These are phyloP conservation scores for Diddensiella caesifluorescens DNA, from an alignment of 805 yeast species.

Conservation along the genomic window DNA sequence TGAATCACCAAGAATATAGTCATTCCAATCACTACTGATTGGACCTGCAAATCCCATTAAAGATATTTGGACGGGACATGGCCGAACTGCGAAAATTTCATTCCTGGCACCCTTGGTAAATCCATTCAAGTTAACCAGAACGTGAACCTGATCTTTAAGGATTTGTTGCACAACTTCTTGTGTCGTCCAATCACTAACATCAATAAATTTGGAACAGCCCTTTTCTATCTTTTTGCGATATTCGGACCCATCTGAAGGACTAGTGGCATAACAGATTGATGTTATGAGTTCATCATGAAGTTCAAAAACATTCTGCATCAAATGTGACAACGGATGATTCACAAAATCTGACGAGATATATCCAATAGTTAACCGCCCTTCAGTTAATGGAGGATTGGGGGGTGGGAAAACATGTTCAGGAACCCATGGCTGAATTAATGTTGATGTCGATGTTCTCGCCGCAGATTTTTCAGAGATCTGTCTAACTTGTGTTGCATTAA, in stretches of 20 bases:
- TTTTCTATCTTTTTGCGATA: slow-evolving; percentile 27
- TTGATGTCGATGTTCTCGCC: slow-evolving; percentile 24
- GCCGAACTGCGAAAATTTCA: slow-evolving; percentile 31
- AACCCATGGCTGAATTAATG: slow-evolving; percentile 27
- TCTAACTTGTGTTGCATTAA: slow-evolving; percentile 23
- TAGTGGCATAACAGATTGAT: slow-evolving; percentile 30
- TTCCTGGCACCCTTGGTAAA: slow-evolving; percentile 33
- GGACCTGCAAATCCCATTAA: slow-evolving; percentile 35
- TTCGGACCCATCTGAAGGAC: slow-evolving; percentile 26
- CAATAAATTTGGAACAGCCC: slow-evolving; percentile 25
- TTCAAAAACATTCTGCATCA: slow-evolving; percentile 34
- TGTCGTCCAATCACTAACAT: slow-evolving; percentile 24
- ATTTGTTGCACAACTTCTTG: slow-evolving; percentile 26
- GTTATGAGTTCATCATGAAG: slow-evolving; percentile 26
- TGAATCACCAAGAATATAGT: slow-evolving; percentile 28
- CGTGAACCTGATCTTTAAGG: slow-evolving; percentile 29
- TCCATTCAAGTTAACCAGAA: slow-evolving; percentile 32
- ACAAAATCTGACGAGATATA: slow-evolving; percentile 32
- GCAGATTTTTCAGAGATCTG: slow-evolving; percentile 27
- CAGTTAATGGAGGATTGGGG: slow-evolving; percentile 26
- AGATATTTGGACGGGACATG: slow-evolving; percentile 30
- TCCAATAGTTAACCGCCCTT: slow-evolving; percentile 26
- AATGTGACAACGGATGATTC: slow-evolving; percentile 33
- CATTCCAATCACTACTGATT: slow-evolving; percentile 30
- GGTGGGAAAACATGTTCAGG: slow-evolving; percentile 28